Percentiles rank a stretch among this genome's conserved stretches.
These are phyloP conservation scores for Raffaelea deltoideospora DNA, from an alignment of 2,329 filamentous ascomycete species.

Conservation along the genomic window DNA sequence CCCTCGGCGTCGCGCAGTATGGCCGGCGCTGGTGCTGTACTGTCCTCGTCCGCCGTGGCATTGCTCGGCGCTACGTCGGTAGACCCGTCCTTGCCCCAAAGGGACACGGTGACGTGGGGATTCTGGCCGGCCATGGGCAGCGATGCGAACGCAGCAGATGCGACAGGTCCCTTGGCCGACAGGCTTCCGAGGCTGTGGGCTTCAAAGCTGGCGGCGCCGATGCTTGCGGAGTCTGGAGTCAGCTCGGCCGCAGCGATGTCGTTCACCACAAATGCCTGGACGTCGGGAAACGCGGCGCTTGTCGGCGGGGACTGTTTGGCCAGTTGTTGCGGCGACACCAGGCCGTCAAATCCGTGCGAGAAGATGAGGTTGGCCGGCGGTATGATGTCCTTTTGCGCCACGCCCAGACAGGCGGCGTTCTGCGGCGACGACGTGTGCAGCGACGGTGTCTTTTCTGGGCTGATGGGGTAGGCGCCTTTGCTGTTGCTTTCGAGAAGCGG, in stretches of 20 bases:
- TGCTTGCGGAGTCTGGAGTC: constrained; percentile 34
- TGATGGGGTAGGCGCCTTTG: constrained; percentile 28
- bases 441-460: constrained; percentile 35
- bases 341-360: constrained; percentile 14
- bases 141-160: constrained; percentile 14
- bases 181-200: constrained; percentile 5
- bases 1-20: constrained; percentile 24
- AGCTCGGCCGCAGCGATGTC: constrained; percentile 20
- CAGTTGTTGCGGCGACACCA: constrained; percentile 26
- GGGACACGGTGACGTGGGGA: constrained; percentile 39
- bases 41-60: constrained; percentile 15
- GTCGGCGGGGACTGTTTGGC: constrained; percentile 22
- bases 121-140: constrained; percentile 30
- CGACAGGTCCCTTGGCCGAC: constrained; percentile 34
- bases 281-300: constrained; percentile 14
- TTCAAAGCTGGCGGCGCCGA: constrained; percentile 19
- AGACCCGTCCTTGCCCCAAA: constrained; percentile 30
- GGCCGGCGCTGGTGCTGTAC: constrained; percentile 8
- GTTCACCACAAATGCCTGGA: constrained; percentile 7
- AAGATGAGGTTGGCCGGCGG: neutral
- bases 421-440: constrained; percentile 28
- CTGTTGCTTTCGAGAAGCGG: constrained; percentile 11
- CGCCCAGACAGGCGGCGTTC: constrained; percentile 11
- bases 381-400: neutral
- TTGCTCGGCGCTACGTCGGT: neutral